Evolutionary conservation across 2,329 filamentous ascomycete genomes (phyloP).

Genomic region (Diplocarpon rosae): DNA sequence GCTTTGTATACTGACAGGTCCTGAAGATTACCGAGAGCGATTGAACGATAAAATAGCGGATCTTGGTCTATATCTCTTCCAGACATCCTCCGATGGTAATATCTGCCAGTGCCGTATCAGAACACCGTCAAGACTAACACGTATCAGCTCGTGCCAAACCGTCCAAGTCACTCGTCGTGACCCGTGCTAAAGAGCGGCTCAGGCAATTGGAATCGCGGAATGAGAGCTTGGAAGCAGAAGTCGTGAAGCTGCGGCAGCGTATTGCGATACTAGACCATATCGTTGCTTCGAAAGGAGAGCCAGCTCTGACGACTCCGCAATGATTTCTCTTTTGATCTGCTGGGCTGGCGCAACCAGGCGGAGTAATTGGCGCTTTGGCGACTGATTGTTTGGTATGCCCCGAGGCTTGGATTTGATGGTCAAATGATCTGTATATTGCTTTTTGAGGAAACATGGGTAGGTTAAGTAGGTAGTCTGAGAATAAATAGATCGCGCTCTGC

Average conservation of each 20-base stretch:
- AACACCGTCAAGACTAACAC: background rate
- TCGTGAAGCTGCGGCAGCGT: constrained; percentile 14
- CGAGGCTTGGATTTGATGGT: no score
- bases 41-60: constrained; percentile 20
- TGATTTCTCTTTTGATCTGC: constrained; percentile 24
- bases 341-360: no score
- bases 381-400: no score
- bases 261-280: constrained; percentile 18
- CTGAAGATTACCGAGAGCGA: constrained; percentile 16
- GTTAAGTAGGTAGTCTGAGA: no score
- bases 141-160: constrained; percentile 15
- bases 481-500: no score
- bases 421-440: no score
- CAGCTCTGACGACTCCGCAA: background rate
- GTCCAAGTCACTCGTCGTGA: constrained; percentile 20
- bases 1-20: background rate
- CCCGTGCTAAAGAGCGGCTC: constrained; percentile 18
- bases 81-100: constrained; percentile 17
- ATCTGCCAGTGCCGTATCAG: background rate
- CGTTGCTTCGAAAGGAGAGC: constrained; percentile 6
- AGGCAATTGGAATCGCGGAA: constrained; percentile 17
- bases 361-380: no score
- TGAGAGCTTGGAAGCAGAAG: constrained; percentile 11
- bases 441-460: no score
- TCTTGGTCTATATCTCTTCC: constrained; percentile 17